Evolutionary conservation across 306 rosid species (phyloP).

Genomic region (Begonia peltatifolia): DNA sequence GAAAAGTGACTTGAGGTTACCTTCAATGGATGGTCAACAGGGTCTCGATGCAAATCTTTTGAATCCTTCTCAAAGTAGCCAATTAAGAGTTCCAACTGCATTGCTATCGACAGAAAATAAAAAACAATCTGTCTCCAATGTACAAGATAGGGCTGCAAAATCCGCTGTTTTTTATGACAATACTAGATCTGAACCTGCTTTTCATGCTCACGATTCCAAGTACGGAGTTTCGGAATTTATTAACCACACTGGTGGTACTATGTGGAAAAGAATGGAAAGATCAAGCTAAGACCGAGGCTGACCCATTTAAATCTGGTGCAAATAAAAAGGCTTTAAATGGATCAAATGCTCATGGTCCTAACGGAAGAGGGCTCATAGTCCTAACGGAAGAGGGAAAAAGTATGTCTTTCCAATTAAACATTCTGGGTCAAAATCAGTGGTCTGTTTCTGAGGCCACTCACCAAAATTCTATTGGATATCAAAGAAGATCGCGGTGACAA

Average conservation of each 20-base stretch:
- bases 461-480: conserved; percentile 35
- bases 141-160: conserved; percentile 25
- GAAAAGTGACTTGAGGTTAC: conserved; percentile 27
- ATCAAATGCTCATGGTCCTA: conserved; percentile 33
- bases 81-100: conserved; percentile 13
- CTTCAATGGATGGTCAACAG: conserved; percentile 29
- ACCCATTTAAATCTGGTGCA: conserved; percentile 22
- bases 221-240: conserved; percentile 25
- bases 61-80: conserved; percentile 27
- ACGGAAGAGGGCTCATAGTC: conserved; percentile 50
- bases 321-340: conserved; percentile 38
- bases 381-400: conserved; percentile 55
- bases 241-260: conserved; percentile 14
- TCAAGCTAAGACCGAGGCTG: conserved; percentile 24
- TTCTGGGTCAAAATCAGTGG: conserved; percentile 32
- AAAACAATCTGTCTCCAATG: conserved; percentile 26
- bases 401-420: conserved; percentile 43
- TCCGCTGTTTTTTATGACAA: conserved; percentile 23
- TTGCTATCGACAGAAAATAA: conserved; percentile 20
- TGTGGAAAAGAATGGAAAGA: conserved; percentile 33
- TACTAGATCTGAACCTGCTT: conserved; percentile 25
- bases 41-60: conserved; percentile 28
- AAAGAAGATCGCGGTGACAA: conserved; percentile 51
- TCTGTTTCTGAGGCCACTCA: conserved; percentile 35
- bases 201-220: conserved; percentile 27